Conservation (phyloP, 306 rosid species). For the Glycine latifolia region DNA sequence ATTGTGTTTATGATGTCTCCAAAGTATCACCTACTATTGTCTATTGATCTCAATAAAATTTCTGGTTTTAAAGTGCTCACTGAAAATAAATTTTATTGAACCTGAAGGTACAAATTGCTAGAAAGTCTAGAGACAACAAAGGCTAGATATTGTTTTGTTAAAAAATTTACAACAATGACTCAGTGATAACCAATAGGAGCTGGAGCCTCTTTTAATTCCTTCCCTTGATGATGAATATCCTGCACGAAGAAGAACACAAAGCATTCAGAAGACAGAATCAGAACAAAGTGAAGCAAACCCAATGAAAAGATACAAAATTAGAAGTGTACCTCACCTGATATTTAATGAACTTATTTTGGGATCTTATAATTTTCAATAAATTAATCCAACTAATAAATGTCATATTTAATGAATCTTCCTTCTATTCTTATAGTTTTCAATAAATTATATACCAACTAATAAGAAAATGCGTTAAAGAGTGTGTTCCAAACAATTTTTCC, state of each 20-base stretch:
- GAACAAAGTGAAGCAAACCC: background rate
- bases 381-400: too few relatives aligned
- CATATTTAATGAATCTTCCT: too few relatives aligned
- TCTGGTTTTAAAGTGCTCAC: background rate
- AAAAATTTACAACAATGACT: slow-evolving; percentile 18
- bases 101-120: background rate
- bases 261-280: background rate
- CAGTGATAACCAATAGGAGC: slow-evolving; percentile 60
- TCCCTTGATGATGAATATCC: slow-evolving; percentile 62
- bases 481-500: too few relatives aligned
- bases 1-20: background rate
- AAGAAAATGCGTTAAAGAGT: too few relatives aligned
- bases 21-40: background rate
- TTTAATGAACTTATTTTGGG: too few relatives aligned
- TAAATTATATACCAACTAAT: too few relatives aligned
- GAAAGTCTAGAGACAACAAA: background rate
- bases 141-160: background rate
- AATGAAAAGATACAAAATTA: background rate
- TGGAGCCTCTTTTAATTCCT: slow-evolving; percentile 57
- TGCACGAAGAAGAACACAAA: slow-evolving; percentile 28
- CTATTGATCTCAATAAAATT: background rate
- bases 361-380: too few relatives aligned
- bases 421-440: too few relatives aligned
- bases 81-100: background rate
- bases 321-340: background rate